Conservation (phyloP, 2,329 filamentous ascomycete genomes). For the Tolypocladium capitatum region DNA sequence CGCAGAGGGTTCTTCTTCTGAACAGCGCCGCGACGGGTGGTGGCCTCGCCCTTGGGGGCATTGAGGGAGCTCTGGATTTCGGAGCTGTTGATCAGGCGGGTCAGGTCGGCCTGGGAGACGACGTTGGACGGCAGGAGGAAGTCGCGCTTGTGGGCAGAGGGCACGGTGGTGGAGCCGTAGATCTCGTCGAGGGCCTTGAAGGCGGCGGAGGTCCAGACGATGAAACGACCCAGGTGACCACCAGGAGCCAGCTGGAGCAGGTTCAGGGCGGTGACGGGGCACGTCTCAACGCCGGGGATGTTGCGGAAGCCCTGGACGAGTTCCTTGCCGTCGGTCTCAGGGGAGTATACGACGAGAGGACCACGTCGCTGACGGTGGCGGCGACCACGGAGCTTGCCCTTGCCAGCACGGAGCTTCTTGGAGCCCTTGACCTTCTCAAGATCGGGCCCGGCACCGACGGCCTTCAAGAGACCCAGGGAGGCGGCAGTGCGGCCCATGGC, state of each 20-base stretch:
- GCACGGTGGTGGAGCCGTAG: constrained; percentile 85
- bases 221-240: constrained; percentile 97
- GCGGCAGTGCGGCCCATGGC: constrained; percentile 78
- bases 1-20: constrained; percentile 99
- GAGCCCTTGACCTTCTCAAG: constrained; percentile 92
- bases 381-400: constrained; percentile 96
- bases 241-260: constrained; percentile 98
- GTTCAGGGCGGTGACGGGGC: constrained; percentile 85
- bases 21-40: constrained; percentile 78
- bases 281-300: constrained; percentile 96
- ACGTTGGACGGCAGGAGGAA: constrained; percentile 91
- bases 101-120: constrained; percentile 87
- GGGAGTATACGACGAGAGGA: constrained; percentile 94
- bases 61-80: constrained; percentile 95
- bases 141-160: constrained; percentile 95
- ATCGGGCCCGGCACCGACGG: constrained; percentile 79
- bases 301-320: constrained; percentile 94
- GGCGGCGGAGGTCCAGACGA: constrained; percentile 95
- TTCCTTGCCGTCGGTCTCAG: constrained; percentile 88
- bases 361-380: constrained; percentile 96
- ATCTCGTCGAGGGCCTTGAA: constrained; percentile 94
- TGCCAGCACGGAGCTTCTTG: constrained; percentile 94
- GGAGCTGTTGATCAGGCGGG: constrained; percentile 97
- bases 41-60: constrained; percentile 76
- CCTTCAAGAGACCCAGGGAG: constrained; percentile 76